Percentiles rank a stretch among this genome's conserved stretches.
Conservation (phyloP, 768 basidiomycete genomes). For the Podaxis carcinomalis region DNA sequence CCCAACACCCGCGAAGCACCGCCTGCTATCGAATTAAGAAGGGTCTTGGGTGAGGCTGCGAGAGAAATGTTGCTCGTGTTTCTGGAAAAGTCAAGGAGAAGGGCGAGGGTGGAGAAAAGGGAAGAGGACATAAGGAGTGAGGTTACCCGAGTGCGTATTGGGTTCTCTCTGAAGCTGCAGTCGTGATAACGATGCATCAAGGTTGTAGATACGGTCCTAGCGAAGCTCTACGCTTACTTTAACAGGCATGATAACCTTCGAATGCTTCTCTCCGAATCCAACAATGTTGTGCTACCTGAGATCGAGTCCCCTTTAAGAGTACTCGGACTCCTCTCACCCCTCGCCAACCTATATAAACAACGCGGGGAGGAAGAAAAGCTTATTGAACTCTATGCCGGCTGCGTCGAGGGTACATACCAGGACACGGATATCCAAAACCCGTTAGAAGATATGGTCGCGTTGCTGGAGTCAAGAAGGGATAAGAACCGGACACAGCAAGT, state of each 20-base stretch:
- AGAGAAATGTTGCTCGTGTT: constrained; percentile 72
- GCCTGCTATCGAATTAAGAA: constrained; percentile 64
- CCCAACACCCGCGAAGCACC: constrained; percentile 66
- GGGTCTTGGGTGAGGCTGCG: constrained; percentile 60
- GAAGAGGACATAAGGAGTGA: constrained; percentile 14
- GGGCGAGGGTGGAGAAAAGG: constrained; percentile 33
- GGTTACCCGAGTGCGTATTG: not conserved
- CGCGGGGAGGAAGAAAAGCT: constrained; percentile 56
- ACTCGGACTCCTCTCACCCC: constrained; percentile 52
- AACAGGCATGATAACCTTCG: constrained; percentile 62
- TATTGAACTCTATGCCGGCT: constrained; percentile 68
- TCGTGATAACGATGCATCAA: constrained; percentile 19
- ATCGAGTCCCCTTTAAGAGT: constrained; percentile 52
- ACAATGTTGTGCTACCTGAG: constrained; percentile 54
- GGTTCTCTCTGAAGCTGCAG: not conserved
- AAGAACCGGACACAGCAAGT: constrained; percentile 49
- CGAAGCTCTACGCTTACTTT: constrained; percentile 64
- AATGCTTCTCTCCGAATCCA: constrained; percentile 49
- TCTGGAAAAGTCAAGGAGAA: constrained; percentile 55
- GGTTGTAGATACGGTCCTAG: constrained; percentile 80
- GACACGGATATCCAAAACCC: constrained; percentile 67
- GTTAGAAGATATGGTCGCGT: constrained; percentile 48
- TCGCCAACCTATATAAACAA: constrained; percentile 58
- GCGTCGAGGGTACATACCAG: constrained; percentile 42
- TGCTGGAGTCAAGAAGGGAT: constrained; percentile 57